These are phyloP conservation scores for Coniella lustricola DNA, from an alignment of 2,329 filamentous ascomycete species.

Conservation along the genomic window DNA sequence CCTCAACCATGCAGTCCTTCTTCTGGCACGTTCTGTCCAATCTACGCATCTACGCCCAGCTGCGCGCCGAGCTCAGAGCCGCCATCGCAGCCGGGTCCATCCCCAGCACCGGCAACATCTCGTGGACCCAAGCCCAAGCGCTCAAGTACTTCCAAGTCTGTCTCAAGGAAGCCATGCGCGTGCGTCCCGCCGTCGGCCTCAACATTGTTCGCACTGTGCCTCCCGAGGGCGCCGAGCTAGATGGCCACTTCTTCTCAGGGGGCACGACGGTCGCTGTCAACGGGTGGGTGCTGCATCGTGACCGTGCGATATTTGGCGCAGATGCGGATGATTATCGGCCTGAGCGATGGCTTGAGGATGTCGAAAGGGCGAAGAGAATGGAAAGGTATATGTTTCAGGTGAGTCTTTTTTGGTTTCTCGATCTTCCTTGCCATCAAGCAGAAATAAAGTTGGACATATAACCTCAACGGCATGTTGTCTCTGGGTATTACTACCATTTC, in stretches of 20 bases:
- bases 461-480: too few relatives aligned
- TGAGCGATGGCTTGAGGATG: constrained; percentile 46
- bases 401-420: constrained; percentile 14
- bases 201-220: constrained; percentile 47
- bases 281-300: constrained; percentile 46
- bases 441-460: too few relatives aligned
- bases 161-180: constrained; percentile 48
- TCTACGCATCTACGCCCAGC: constrained; percentile 30
- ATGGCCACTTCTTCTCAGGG: constrained; percentile 43
- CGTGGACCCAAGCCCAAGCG: constrained; percentile 40
- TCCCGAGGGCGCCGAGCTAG: constrained; percentile 42
- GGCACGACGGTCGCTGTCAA: constrained; percentile 48
- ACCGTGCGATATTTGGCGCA: constrained; percentile 39
- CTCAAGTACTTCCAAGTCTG: constrained; percentile 51
- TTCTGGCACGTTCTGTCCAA: constrained; percentile 43
- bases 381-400: constrained; percentile 51
- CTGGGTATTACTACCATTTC: too few relatives aligned
- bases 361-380: constrained; percentile 38
- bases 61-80: constrained; percentile 37
- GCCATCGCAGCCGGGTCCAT: constrained; percentile 31
- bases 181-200: constrained; percentile 48
- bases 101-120: constrained; percentile 34
- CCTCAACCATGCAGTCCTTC: constrained; percentile 52
- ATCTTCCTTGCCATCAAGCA: too few relatives aligned
- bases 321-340: constrained; percentile 47